Conservation (phyloP, 495 filamentous ascomycete genomes). For the Xylaria intraflava region DNA sequence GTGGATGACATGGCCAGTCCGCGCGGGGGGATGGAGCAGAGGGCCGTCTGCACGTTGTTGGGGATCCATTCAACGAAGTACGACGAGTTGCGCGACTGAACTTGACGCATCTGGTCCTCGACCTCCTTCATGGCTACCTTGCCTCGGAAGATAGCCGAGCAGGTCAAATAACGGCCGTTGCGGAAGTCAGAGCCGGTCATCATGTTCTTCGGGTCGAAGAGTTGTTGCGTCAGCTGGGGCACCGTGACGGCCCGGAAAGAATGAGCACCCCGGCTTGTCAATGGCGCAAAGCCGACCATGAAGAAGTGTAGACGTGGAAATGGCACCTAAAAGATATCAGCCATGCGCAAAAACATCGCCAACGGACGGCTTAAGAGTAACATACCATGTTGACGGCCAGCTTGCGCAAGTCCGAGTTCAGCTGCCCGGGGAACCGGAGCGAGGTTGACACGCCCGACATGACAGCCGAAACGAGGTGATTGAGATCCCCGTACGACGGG, state of each 20-base stretch:
- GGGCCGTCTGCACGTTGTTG: constrained; percentile 97
- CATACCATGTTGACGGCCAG: constrained; percentile 95
- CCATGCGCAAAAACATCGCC: too few relatives aligned
- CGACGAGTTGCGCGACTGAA: constrained; percentile 96
- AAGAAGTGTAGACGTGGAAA: constrained; percentile 99
- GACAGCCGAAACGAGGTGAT: constrained; percentile 95
- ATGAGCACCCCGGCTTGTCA: constrained; percentile 84
- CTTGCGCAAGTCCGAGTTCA: constrained; percentile 98
- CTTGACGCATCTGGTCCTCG: constrained; percentile 98
- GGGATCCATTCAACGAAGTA: constrained; percentile 99
- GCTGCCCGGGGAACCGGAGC: constrained; percentile 94
- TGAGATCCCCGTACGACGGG: constrained; percentile 94
- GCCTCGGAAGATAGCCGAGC: constrained; percentile 97
- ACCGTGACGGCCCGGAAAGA: constrained; percentile 92
- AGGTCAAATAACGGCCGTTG: constrained; percentile 95
- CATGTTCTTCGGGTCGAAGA: constrained; percentile 99
- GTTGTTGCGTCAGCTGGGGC: constrained; percentile 95
- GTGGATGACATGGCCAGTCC: constrained; percentile 96
- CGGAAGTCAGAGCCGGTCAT: constrained; percentile 98
- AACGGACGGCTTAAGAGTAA: constrained; percentile 15
- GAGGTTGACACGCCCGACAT: constrained; percentile 98
- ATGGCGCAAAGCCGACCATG: constrained; percentile 98
- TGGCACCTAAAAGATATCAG: constrained; percentile 32
- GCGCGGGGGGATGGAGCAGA: constrained; percentile 93
- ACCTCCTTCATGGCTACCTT: constrained; percentile 99